Percentiles rank a stretch among this genome's conserved stretches.
Conservation (phyloP, 768 basidiomycete genomes). For the Cystobasidium onofrii region DNA sequence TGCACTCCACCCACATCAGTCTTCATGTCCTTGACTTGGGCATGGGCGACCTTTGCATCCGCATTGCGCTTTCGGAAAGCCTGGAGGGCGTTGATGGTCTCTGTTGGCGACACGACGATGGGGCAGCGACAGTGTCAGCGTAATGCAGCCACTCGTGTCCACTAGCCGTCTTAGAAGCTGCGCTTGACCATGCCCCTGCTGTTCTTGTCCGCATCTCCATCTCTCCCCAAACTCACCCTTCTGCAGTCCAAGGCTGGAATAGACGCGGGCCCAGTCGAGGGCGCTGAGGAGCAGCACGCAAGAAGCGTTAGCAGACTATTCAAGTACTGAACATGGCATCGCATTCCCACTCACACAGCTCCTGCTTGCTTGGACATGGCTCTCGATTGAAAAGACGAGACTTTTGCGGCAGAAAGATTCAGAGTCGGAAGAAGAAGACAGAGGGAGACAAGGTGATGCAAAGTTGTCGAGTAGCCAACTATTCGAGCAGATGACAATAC, state of each 20-base stretch:
- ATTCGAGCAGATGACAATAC: too few relatives aligned
- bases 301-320: neutral
- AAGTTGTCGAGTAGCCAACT: too few relatives aligned
- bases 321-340: neutral
- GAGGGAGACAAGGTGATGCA: neutral
- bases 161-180: too few relatives aligned
- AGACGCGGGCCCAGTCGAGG: conserved; percentile 30
- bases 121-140: neutral
- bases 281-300: neutral
- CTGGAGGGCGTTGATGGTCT: conserved; percentile 30
- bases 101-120: neutral
- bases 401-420: neutral
- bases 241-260: conserved; percentile 28
- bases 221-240: conserved; percentile 20
- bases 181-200: neutral
- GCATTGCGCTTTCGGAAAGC: conserved; percentile 89
- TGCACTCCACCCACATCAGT: conserved; percentile 30
- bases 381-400: neutral
- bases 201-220: neutral
- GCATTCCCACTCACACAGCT: neutral
- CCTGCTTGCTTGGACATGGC: conserved; percentile 3
- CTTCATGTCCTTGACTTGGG: conserved; percentile 56
- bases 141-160: neutral
- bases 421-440: neutral
- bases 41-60: conserved; percentile 70